Base-by-base conservation (phyloP, 176 grass and related monocot species). In the Hyparrhenia diplandra region DNA sequence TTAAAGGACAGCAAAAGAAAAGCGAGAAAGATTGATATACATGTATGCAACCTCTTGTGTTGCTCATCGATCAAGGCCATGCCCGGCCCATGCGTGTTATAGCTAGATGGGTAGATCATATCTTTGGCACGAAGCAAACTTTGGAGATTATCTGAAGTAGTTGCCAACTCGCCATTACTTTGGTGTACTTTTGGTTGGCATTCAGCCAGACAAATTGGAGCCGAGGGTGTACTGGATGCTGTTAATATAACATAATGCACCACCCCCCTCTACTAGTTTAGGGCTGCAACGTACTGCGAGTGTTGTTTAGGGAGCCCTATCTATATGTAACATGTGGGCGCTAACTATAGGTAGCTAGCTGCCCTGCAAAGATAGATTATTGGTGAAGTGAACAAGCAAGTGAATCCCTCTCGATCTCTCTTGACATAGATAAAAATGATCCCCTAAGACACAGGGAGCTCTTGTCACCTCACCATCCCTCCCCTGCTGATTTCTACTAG, bases 61-160 rank as follows among this genome's bases (percentile, higher is more conserved):
- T 29, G 5, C 35, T 64, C 64, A 71, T 40, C 9, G 37, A 71
- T 40, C 8, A 73, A 82, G 46, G 5, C 2, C 21, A 36, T 29
- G 64, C 5, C 41, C 24, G 18, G 64, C n/a, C n/a, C 45, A 81
- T n/a, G 78, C 78, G 45, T 85, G 73, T 73, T 83, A 79, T 45
- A 69, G 11, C 70, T 88, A 80, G 75, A 32, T 76, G 0, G 2
- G 31, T 81, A 89, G 83, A 76, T 78, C 83, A 65, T 89, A 82
- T 84, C 82, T 81, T 91, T 81, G 61, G 80, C 83, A 62, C 6
- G 79, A 80, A 89, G 86, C 75, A 80, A 83, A 80, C 83, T 86
- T 55, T 36, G 27, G 30, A 88, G 47, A 54, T 80, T 41, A 52
- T 82, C 31, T 6, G 62, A 24, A 68, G 41, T 69, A 67, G 52